A percentile compares a stretch with the other conserved stretches of the same genome.
These are phyloP conservation scores for Cryptococcus jaspeensis DNA, from an alignment of 1,284 basidiomycete genomes.

Conservation along the genomic window DNA sequence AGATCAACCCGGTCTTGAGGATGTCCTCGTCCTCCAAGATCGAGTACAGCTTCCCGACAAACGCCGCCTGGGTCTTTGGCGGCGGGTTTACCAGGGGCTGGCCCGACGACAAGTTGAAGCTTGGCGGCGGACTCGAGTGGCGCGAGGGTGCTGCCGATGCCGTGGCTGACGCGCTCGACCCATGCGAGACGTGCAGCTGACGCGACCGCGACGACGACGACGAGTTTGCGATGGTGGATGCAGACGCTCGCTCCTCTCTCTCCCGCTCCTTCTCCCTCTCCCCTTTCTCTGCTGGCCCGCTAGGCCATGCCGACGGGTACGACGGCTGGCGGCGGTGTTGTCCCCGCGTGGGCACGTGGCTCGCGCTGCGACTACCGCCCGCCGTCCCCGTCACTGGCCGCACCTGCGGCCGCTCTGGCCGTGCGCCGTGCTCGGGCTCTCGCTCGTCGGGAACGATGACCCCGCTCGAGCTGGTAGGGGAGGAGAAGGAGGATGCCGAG, in stretches of 20 bases:
- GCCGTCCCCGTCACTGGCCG: background rate
- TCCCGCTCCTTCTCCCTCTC: too few relatives aligned
- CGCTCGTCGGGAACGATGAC: slow-evolving; percentile 4
- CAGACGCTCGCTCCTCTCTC: background rate
- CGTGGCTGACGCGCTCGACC: background rate
- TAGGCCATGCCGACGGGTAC: slow-evolving; percentile 5
- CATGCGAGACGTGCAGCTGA: slow-evolving; percentile 3
- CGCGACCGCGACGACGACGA: slow-evolving; percentile 3
- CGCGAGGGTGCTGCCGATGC: slow-evolving; percentile 16
- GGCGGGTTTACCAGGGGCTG: slow-evolving; percentile 39
- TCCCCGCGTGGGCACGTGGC: background rate
- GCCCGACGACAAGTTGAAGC: slow-evolving; percentile 30
- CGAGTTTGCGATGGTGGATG: background rate
- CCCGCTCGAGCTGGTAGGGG: slow-evolving; percentile 8
- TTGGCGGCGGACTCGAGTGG: slow-evolving; percentile 22
- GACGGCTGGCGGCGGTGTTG: slow-evolving; percentile 6
- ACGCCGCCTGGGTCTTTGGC: slow-evolving; percentile 49
- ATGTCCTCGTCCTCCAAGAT: slow-evolving; percentile 52
- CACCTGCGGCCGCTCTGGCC: background rate
- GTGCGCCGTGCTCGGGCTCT: background rate
- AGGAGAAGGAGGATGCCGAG: slow-evolving; percentile 11
- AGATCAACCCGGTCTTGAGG: slow-evolving; percentile 41
- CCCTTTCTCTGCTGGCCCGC: background rate
- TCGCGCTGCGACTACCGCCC: background rate
- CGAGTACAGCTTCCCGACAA: slow-evolving; percentile 51